Evolutionary conservation across 148 eudicot genomes (phyloP).

Genomic region (Bassia scoparia): DNA sequence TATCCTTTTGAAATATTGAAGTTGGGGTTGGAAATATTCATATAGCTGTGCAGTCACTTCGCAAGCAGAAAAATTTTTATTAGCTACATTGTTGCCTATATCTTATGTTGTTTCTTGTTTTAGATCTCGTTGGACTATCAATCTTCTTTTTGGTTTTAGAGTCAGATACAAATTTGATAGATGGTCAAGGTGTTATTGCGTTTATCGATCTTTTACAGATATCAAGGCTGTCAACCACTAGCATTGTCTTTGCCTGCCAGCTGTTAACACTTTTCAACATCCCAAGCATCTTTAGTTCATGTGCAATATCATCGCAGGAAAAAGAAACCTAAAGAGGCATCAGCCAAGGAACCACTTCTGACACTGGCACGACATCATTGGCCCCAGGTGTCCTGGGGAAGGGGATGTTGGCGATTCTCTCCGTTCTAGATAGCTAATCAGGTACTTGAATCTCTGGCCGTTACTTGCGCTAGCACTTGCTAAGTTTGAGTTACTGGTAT

Average conservation of each 20-base stretch:
- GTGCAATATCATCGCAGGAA: slow-evolving; percentile 38
- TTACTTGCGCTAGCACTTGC: background rate
- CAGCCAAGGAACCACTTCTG: slow-evolving; percentile 34
- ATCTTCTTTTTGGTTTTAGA: background rate
- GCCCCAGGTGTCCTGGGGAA: slow-evolving; percentile 83
- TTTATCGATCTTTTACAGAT: slow-evolving; percentile 54
- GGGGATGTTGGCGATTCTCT: slow-evolving; percentile 63
- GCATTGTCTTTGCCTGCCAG: slow-evolving; percentile 77
- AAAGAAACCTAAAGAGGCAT: slow-evolving; percentile 38
- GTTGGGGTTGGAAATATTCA: too few relatives aligned
- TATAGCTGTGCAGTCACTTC: background rate
- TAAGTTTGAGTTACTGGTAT: background rate
- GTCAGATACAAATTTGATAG: background rate
- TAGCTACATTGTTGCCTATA: background rate
- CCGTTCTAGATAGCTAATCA: slow-evolving; percentile 78
- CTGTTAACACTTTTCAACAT: slow-evolving; percentile 66
- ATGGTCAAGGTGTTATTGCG: background rate
- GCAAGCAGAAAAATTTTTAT: background rate
- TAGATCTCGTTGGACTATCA: background rate
- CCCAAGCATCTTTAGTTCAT: slow-evolving; percentile 66
- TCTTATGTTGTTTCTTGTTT: background rate
- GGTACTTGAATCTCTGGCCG: slow-evolving; percentile 37
- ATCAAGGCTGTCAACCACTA: slow-evolving; percentile 78
- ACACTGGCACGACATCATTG: slow-evolving; percentile 62
- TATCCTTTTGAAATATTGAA: background rate